phyloP scores from a whole-genome alignment of 78 protist genomes.

The Dictyostelium capitatum region DNA sequence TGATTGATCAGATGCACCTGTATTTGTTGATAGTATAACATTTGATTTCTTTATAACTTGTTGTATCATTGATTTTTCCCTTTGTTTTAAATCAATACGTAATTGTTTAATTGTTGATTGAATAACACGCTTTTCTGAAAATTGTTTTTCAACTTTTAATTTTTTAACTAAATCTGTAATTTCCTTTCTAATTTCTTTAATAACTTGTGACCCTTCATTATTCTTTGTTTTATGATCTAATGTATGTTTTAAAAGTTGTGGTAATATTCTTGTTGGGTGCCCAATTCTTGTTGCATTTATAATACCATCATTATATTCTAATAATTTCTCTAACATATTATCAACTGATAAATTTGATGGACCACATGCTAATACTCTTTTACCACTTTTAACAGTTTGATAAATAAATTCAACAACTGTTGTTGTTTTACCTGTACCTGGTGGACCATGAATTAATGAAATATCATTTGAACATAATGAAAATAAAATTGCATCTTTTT shows the following conservation, averaged over 20 bases:
- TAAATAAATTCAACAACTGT: conserved; percentile 90
- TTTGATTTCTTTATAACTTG: conserved; percentile 66
- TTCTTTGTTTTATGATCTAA: conserved; percentile 85
- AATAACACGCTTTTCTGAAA: neutral
- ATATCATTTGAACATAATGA: conserved; percentile 80
- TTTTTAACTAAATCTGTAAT: neutral
- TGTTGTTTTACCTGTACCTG: conserved; percentile 93
- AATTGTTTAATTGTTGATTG: neutral
- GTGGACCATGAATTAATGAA: conserved; percentile 94
- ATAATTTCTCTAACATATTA: conserved; percentile 69
- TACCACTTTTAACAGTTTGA: conserved; percentile 71
- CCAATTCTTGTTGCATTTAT: conserved; percentile 87
- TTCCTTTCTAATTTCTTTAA: conserved; percentile 31
- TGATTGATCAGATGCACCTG: conserved; percentile 67
- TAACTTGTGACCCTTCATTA: conserved; percentile 24
- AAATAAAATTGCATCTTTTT: conserved; percentile 68
- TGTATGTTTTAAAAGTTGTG: conserved; percentile 54
- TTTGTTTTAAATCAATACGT: conserved; percentile 31
- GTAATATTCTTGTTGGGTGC: conserved; percentile 93
- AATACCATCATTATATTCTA: neutral
- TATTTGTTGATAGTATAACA: conserved; percentile 65
- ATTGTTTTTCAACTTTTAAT: neutral
- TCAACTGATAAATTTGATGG: conserved; percentile 93
- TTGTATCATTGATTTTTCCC: conserved; percentile 44
- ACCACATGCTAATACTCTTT: conserved; percentile 88